Conservation (phyloP, 306 rosid genomes). For the Dicorynia guianensis region DNA sequence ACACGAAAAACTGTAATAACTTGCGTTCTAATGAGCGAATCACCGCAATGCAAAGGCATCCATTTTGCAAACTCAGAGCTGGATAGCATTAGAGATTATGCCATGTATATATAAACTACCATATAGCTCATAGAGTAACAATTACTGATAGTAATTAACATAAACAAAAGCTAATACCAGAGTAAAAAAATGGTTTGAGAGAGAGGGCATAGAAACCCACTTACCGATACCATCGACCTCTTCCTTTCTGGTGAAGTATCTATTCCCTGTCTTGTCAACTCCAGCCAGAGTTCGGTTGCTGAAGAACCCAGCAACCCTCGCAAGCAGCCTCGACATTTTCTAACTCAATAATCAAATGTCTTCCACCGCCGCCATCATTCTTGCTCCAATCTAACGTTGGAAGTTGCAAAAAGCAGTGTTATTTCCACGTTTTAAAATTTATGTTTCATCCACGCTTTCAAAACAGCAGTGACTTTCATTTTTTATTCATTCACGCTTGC, state of each 20-base stretch:
- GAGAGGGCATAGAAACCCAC: slow-evolving; percentile 47
- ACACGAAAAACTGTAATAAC: not conserved
- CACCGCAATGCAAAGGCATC: slow-evolving; percentile 36
- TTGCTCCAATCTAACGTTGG: slow-evolving; percentile 28
- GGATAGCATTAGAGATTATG: not conserved
- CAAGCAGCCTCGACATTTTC: slow-evolving; percentile 72
- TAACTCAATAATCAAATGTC: slow-evolving; percentile 22
- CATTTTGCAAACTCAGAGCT: not conserved
- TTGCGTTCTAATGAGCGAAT: slow-evolving; percentile 16
- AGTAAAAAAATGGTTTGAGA: not conserved
- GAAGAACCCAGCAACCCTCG: slow-evolving; percentile 62
- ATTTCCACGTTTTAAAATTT: no score
- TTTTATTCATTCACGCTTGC: no score
- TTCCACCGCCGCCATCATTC: slow-evolving; percentile 23
- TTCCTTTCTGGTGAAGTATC: slow-evolving; percentile 71
- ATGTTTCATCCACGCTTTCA: no score
- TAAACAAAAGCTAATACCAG: not conserved
- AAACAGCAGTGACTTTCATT: no score
- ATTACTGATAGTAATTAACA: not conserved
- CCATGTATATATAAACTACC: not conserved
- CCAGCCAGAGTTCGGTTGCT: slow-evolving; percentile 64
- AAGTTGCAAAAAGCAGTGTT: no score
- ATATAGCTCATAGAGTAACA: not conserved
- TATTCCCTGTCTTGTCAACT: slow-evolving; percentile 78
- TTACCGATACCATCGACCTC: slow-evolving; percentile 80